Evolutionary conservation across 2,329 filamentous ascomycete species (phyloP).

Genomic region (Alternaria hordeiaustralica): DNA sequence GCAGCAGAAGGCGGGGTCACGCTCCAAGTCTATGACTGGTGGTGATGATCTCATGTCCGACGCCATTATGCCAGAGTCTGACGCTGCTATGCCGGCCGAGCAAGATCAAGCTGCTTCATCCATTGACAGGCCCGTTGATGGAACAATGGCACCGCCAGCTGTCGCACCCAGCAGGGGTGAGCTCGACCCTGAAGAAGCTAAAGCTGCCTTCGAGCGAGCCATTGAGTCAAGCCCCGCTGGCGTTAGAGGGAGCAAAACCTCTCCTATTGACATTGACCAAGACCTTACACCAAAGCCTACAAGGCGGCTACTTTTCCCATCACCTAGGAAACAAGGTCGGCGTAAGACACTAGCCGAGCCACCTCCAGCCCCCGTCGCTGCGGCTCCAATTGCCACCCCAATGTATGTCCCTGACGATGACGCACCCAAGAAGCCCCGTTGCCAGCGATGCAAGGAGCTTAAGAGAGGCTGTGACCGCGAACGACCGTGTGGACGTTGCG

Average conservation of each 20-base stretch:
- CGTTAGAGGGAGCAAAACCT: conserved; percentile 55
- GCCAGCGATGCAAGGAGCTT: conserved; percentile 31
- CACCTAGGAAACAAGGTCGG: conserved; percentile 70
- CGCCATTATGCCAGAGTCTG: conserved; percentile 39
- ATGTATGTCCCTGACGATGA: conserved; percentile 18
- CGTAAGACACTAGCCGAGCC: conserved; percentile 67
- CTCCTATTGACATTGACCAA: conserved; percentile 57
- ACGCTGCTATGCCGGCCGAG: conserved; percentile 24
- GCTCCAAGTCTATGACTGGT: conserved; percentile 51
- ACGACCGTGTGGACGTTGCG: conserved; percentile 32
- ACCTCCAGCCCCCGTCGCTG: conserved; percentile 10
- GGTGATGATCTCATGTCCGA: conserved; percentile 54
- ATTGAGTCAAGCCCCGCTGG: conserved; percentile 68
- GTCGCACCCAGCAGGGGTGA: conserved; percentile 7
- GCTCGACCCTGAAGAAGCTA: conserved; percentile 24
- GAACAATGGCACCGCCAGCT: conserved; percentile 19
- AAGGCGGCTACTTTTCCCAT: conserved; percentile 77
- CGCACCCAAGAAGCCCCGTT: conserved; percentile 28
- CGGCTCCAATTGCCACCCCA: conserved; percentile 1
- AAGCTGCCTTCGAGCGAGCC: conserved; percentile 57
- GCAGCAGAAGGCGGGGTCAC: conserved; percentile 42
- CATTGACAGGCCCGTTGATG: conserved; percentile 18
- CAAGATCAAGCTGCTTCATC: conserved; percentile 13
- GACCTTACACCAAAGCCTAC: conserved; percentile 67
- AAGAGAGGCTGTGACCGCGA: conserved; percentile 36